Base-by-base conservation (phyloP, 1,139 yeast species). In the Yamadazyma blattariae region DNA sequence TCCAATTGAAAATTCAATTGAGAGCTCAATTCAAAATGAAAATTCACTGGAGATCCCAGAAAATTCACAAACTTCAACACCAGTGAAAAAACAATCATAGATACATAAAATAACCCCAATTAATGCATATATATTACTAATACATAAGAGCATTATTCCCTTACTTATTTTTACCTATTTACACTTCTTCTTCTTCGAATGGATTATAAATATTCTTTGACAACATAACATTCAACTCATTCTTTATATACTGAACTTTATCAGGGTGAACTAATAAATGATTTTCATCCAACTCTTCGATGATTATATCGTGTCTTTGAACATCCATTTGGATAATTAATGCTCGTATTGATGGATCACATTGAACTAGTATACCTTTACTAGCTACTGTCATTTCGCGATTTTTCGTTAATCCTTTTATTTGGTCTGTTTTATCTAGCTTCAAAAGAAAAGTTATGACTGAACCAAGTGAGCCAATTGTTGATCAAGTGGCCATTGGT, bases 301-400 rank as follows among this genome's bases (percentile, higher is more conserved):
- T 69, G 5, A 89, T 84, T 4, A 88, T 82, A 40, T 89, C 95
- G 36, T 83, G 80, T 29, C 72, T 64, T 27, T 75, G 76, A 0
- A 86, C 64, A 56, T 89, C 96, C 28, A 89, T 84, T 51, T 82
- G 86, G 24, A 90, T 61, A 4, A 92, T 85, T 34, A 92, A 67
- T 0, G 97, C 96, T 43, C 82, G 73, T 43, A 92, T 89, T 1
- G 97, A 87, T 1, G 98, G 97, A 56, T 92, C 98, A 58, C 97
- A 67, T 38, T 62, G 71, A 12, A 70, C 72, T 32, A 71, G 51
- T 0, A 67, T 69, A 6, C 77, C 75, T 44, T 66, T 67, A 31
- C 67, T 59, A 12, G 77, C 77, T 6, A 70, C 63, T 18, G 70
- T 67, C 77, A 71, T 71, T 11, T 30, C 33, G 33, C 33, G 15